Percentiles rank a stretch among this genome's conserved stretches.
These are phyloP conservation scores for Vitis amurensis DNA, from an alignment of 164 flowering plant species.

Conservation along the genomic window DNA sequence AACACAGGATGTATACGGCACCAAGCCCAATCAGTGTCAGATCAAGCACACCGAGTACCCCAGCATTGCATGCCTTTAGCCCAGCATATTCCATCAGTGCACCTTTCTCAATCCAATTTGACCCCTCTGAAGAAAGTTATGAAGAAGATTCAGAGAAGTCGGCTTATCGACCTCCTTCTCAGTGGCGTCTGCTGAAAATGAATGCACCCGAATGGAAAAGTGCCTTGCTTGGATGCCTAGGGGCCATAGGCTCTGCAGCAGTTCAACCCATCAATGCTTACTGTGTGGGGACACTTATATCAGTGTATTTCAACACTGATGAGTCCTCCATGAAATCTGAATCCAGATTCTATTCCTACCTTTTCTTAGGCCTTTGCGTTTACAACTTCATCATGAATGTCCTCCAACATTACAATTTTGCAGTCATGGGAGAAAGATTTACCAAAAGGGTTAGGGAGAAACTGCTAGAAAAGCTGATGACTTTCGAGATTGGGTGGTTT, in stretches of 20 bases:
- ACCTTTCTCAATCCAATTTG: slow-evolving; percentile 32
- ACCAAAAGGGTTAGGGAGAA: slow-evolving; percentile 57
- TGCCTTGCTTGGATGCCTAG: slow-evolving; percentile 57
- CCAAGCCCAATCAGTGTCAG: slow-evolving; percentile 29
- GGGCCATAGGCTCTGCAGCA: slow-evolving; percentile 57
- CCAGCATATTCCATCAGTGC: slow-evolving; percentile 32
- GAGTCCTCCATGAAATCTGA: slow-evolving; percentile 32
- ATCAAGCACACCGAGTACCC: slow-evolving; percentile 26
- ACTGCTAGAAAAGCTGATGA: slow-evolving; percentile 49
- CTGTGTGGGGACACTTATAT: slow-evolving; percentile 46
- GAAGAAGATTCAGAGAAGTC: slow-evolving; percentile 14
- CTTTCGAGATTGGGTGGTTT: slow-evolving; percentile 67
- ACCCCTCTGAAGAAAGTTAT: slow-evolving; percentile 20
- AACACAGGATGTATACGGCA: slow-evolving; percentile 12
- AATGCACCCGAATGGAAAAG: slow-evolving; percentile 57
- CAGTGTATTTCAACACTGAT: slow-evolving; percentile 46
- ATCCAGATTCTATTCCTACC: slow-evolving; percentile 35
- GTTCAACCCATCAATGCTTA: slow-evolving; percentile 59
- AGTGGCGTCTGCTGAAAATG: slow-evolving; percentile 54
- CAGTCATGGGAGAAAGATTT: slow-evolving; percentile 59
- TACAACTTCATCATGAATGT: slow-evolving; percentile 36
- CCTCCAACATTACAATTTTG: slow-evolving; percentile 66
- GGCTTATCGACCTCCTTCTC: slow-evolving; percentile 45
- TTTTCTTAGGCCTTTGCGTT: slow-evolving; percentile 40
- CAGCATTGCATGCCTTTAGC: slow-evolving; percentile 24